Conservation (phyloP, 2,329 filamentous ascomycete genomes). For the Colletotrichum tanaceti region DNA sequence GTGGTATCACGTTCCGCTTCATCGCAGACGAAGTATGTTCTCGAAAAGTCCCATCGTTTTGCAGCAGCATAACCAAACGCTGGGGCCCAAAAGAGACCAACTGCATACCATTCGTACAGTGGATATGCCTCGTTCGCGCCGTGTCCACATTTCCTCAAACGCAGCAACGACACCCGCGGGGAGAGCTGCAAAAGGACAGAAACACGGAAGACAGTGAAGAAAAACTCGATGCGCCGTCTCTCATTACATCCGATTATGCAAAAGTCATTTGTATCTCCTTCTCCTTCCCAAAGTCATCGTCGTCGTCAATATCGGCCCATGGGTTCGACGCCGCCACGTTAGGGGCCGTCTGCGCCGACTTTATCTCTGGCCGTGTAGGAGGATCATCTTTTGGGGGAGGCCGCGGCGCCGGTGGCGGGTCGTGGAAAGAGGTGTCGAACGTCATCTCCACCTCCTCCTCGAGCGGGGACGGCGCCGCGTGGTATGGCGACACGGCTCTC, state of each 20-base stretch:
- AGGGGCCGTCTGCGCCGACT: slow-evolving; percentile 62
- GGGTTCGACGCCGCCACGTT: slow-evolving; percentile 67
- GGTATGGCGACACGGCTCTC: slow-evolving; percentile 44
- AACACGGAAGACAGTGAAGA: background rate
- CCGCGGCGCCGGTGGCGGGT: slow-evolving; percentile 47
- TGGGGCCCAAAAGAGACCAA: background rate
- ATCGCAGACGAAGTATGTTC: slow-evolving; percentile 27
- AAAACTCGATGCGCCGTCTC: background rate
- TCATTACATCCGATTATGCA: slow-evolving; percentile 61
- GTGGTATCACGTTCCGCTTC: slow-evolving; percentile 21
- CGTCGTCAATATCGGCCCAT: slow-evolving; percentile 75
- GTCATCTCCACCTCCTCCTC: slow-evolving; percentile 74
- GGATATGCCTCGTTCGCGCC: background rate
- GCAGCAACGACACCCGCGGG: background rate
- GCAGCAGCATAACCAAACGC: slow-evolving; percentile 18
- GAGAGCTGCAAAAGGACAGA: background rate
- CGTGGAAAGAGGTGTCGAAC: slow-evolving; percentile 73
- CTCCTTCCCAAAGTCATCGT: slow-evolving; percentile 77
- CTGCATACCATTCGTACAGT: slow-evolving; percentile 13
- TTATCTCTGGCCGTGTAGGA: slow-evolving; percentile 55
- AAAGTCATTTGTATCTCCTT: slow-evolving; percentile 86
- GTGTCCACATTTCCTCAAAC: background rate
- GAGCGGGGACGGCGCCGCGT: slow-evolving; percentile 44
- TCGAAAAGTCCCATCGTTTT: slow-evolving; percentile 19
- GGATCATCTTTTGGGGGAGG: slow-evolving; percentile 47